Percentiles rank a stretch among this genome's conserved stretches.
Evolutionary conservation across 2,329 filamentous ascomycete genomes (phyloP).

Genomic region (Pseudophaeomoniella oleicola): DNA sequence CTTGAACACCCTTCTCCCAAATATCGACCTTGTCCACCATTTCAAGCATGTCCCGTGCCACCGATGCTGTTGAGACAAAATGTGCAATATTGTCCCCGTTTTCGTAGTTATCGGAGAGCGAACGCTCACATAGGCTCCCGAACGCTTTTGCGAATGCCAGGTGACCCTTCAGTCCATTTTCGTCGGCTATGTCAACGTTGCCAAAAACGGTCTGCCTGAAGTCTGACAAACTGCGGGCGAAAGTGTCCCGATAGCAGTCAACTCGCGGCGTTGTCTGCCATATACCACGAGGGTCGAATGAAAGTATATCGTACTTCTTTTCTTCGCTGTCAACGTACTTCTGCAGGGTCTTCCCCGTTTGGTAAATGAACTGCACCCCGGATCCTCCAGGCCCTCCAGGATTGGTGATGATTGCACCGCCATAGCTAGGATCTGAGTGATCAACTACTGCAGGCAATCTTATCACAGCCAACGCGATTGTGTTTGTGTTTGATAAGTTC

Average conservation of each 20-base stretch:
- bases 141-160: conserved; percentile 9
- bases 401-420: conserved; percentile 33
- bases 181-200: conserved; percentile 5
- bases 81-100: conserved; percentile 12
- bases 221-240: conserved; percentile 2
- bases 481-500: conserved; percentile 16
- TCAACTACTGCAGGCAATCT: conserved; percentile 26
- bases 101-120: too few relatives aligned
- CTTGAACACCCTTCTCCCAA: too few relatives aligned
- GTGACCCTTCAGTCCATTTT: conserved; percentile 9
- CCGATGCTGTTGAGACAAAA: conserved; percentile 17
- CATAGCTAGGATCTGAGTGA: conserved; percentile 25
- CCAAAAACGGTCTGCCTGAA: conserved; percentile 5
- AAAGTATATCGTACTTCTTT: conserved; percentile 27
- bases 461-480: conserved; percentile 29
- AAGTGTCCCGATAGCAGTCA: conserved; percentile 12
- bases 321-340: conserved; percentile 15
- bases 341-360: conserved; percentile 7
- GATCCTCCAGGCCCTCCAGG: conserved; percentile 27
- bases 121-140: too few relatives aligned
- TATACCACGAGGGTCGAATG: conserved; percentile 27
- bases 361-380: conserved; percentile 17
- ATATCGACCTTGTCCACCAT: too few relatives aligned
- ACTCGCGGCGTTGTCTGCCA: conserved; percentile 17
- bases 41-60: conserved; percentile 22